phyloP scores from a whole-genome alignment of 163 green algal genomes.

The Chlorella variabilis region DNA sequence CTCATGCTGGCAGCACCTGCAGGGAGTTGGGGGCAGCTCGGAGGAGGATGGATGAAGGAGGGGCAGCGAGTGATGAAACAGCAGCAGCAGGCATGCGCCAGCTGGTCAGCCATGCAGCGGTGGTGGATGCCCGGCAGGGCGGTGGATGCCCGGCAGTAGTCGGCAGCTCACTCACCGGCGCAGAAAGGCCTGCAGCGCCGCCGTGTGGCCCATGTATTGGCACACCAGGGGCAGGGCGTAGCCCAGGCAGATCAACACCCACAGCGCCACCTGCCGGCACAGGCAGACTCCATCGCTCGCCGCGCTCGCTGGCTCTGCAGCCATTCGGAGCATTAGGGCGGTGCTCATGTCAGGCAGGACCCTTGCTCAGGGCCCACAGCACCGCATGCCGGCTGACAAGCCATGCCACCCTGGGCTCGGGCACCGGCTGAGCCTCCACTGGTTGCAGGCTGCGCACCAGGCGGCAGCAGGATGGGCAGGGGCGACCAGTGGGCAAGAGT shows the following conservation, averaged over 20 bases:
- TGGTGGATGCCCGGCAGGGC: background rate
- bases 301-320: background rate
- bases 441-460: no score
- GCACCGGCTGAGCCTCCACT: no score
- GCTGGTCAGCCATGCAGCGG: no score
- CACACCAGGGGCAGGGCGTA: background rate
- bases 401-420: no score
- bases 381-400: background rate
- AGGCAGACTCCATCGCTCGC: background rate
- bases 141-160: background rate
- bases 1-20: background rate
- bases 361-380: background rate
- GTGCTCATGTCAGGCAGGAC: no score
- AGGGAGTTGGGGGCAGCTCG: background rate
- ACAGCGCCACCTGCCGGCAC: slow-evolving; percentile 8
- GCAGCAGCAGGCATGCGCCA: background rate
- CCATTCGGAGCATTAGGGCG: background rate
- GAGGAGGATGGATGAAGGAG: no score
- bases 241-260: background rate
- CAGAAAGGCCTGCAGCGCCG: background rate
- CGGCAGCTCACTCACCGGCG: background rate
- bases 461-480: background rate
- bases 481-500: background rate
- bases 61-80: no score
- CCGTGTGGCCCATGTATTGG: background rate